Conservation (phyloP, 129 eudicot species). For the Arctium lappa region DNA sequence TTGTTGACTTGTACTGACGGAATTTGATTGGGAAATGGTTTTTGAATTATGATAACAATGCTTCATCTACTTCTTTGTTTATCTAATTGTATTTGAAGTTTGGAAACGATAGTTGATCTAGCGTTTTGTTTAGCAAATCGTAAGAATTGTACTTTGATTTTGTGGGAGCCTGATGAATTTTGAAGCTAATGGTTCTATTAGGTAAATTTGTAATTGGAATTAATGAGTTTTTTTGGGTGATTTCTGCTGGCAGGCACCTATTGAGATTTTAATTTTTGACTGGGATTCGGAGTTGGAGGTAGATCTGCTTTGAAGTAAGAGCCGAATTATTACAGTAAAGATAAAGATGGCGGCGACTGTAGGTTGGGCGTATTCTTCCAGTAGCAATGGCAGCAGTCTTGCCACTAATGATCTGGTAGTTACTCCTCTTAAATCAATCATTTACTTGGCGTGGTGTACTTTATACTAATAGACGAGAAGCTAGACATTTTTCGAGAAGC, state of each 20-base stretch:
- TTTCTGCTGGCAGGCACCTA: slow-evolving; percentile 52
- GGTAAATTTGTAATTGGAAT: neutral
- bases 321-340: slow-evolving; percentile 28
- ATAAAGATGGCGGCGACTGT: slow-evolving; percentile 79
- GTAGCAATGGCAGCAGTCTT: slow-evolving; percentile 65
- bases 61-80: slow-evolving; percentile 2
- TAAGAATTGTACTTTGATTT: neutral
- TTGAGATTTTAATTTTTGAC: slow-evolving; percentile 15
- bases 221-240: slow-evolving; percentile 1
- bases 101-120: neutral
- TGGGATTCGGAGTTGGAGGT: slow-evolving; percentile 31
- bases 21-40: neutral
- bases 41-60: neutral
- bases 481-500: too few relatives aligned
- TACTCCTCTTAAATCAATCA: neutral
- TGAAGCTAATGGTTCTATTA: neutral
- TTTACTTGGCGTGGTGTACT: neutral
- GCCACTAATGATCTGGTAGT: slow-evolving; percentile 69
- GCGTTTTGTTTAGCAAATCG: neutral
- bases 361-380: slow-evolving; percentile 72
- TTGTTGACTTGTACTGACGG: neutral
- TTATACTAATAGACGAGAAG: neutral
- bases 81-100: neutral
- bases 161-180: neutral
- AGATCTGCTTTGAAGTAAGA: slow-evolving; percentile 40